phyloP scores from a whole-genome alignment of 2,329 filamentous ascomycete genomes.

The Helminthosporium solani region DNA sequence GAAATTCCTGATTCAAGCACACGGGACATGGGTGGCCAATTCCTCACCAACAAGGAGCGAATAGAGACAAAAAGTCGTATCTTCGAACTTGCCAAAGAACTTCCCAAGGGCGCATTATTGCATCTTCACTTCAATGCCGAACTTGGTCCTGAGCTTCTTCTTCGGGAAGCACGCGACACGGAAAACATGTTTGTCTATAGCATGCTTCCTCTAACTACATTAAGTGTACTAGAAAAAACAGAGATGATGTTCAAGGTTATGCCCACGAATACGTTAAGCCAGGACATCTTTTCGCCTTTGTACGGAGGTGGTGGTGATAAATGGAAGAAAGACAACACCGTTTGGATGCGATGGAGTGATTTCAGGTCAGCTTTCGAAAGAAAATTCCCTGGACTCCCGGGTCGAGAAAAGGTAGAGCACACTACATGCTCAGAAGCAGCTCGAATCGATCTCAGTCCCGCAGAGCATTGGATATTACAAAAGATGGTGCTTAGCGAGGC shows the following conservation, averaged over 20 bases:
- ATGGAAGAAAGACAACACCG: conserved; percentile 19
- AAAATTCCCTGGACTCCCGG: conserved; percentile 17
- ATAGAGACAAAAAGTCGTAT: conserved; percentile 56
- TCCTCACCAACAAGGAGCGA: conserved; percentile 46
- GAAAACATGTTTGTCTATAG: conserved; percentile 67
- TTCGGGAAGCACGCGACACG: conserved; percentile 57
- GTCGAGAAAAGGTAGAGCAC: background rate
- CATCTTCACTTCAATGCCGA: conserved; percentile 81
- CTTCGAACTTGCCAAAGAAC: conserved; percentile 55
- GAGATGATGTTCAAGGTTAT: conserved; percentile 64
- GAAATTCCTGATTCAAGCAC: conserved; percentile 41
- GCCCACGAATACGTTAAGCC: conserved; percentile 25
- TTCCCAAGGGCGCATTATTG: conserved; percentile 72
- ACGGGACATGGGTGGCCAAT: conserved; percentile 51
- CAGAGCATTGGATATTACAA: conserved; percentile 57
- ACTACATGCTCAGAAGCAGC: conserved; percentile 6
- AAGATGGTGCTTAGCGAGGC: conserved; percentile 65
- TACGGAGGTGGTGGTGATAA: conserved; percentile 46
- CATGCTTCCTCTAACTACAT: conserved; percentile 50
- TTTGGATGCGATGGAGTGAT: conserved; percentile 50
- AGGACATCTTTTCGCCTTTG: conserved; percentile 50
- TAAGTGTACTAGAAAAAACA: conserved; percentile 51
- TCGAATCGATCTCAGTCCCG: conserved; percentile 15
- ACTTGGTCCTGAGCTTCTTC: conserved; percentile 60
- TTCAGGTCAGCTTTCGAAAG: conserved; percentile 47